phyloP scores from a whole-genome alignment of 2,329 filamentous ascomycete species.

The Dactylella cylindrospora region DNA sequence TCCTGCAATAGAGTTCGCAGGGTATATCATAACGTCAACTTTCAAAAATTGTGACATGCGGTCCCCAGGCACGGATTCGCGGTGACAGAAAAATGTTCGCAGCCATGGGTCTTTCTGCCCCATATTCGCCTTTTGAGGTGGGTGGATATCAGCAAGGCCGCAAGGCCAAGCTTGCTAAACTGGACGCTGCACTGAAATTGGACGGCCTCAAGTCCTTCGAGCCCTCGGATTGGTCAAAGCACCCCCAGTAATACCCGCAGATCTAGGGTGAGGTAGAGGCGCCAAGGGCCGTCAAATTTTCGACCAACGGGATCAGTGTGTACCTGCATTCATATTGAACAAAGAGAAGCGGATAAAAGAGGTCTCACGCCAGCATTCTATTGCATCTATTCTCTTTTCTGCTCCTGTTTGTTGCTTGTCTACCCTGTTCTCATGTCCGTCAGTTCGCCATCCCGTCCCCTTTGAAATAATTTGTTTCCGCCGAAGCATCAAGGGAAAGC shows the following conservation, averaged over 20 bases:
- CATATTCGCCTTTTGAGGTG: too few relatives aligned
- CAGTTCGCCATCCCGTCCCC: too few relatives aligned
- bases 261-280: constrained; percentile 38
- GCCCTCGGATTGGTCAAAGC: constrained; percentile 16
- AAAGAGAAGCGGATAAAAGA: constrained; percentile 44
- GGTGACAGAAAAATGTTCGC: too few relatives aligned
- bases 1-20: too few relatives aligned
- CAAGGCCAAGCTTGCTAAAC: constrained; percentile 41
- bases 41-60: too few relatives aligned
- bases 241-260: constrained; percentile 42
- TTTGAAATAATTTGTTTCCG: too few relatives aligned
- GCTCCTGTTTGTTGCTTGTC: too few relatives aligned
- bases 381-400: too few relatives aligned
- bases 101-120: too few relatives aligned
- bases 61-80: too few relatives aligned
- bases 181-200: constrained; percentile 39
- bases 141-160: constrained; percentile 33
- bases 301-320: constrained; percentile 44
- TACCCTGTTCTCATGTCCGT: too few relatives aligned
- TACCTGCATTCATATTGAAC: constrained; percentile 44
- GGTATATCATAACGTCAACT: too few relatives aligned
- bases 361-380: constrained; percentile 32
- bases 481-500: constrained; percentile 1
- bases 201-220: constrained; percentile 31
- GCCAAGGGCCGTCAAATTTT: constrained; percentile 44